These are phyloP conservation scores for Fomitopsis palustris DNA, from an alignment of 1,284 basidiomycete genomes.

Conservation along the genomic window DNA sequence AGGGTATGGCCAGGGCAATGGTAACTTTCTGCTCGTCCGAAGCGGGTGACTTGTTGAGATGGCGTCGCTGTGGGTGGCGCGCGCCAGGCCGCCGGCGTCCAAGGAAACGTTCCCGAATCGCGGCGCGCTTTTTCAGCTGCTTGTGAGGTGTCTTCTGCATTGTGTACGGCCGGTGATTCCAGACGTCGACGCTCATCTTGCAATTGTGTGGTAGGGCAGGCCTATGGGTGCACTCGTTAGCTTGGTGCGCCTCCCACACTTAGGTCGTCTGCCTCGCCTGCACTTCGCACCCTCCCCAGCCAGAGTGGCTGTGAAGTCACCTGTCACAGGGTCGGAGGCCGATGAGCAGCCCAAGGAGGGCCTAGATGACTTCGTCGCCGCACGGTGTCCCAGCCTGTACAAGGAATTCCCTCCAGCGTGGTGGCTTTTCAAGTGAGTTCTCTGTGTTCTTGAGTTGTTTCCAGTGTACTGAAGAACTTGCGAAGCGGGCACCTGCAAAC, in stretches of 20 bases:
- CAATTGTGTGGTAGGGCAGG: not conserved
- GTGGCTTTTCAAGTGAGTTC: slow-evolving; percentile 47
- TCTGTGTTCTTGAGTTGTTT: slow-evolving; percentile 2
- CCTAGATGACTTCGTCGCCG: slow-evolving; percentile 51
- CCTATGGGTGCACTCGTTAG: slow-evolving; percentile 31
- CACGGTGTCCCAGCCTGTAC: slow-evolving; percentile 55
- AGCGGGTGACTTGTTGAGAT: not conserved
- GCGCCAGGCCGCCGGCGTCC: not conserved
- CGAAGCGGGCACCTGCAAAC: slow-evolving; percentile 72
- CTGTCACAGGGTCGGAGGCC: slow-evolving; percentile 14
- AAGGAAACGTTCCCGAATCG: not conserved
- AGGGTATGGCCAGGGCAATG: not conserved
- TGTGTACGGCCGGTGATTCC: not conserved
- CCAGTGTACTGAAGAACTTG: not conserved
- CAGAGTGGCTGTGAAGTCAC: slow-evolving; percentile 36
- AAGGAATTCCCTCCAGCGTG: slow-evolving; percentile 54
- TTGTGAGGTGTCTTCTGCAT: not conserved
- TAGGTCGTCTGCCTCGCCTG: slow-evolving; percentile 24
- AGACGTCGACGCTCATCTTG: not conserved
- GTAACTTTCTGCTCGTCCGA: not conserved
- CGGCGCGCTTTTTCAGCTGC: not conserved
- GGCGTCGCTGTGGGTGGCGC: not conserved
- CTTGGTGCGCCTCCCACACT: slow-evolving; percentile 14
- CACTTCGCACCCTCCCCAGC: slow-evolving; percentile 34
- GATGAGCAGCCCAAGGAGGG: slow-evolving; percentile 30